Evolutionary conservation across 208 protist genomes (phyloP), one percentile per base, ranked within the genome.

Genomic region (Leishmania tarentolae): DNA sequence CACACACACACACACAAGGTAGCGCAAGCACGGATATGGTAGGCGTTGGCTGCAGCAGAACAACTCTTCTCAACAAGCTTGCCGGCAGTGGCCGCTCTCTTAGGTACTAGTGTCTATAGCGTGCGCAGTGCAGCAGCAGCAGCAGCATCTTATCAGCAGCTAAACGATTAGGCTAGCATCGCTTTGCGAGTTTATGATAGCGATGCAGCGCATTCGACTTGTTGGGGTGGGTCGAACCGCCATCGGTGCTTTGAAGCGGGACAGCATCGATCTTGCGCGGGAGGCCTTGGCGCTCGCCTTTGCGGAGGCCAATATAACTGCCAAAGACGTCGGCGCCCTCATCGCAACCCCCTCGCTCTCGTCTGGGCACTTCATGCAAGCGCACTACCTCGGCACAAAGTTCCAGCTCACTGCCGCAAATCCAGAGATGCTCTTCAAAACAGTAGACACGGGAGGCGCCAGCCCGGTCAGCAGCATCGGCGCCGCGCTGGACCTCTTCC

Each of bases 301-400:
- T 40, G 50, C 35, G 0, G 82, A 93, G 71, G 89, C 91, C 1
- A 86, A 89, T 69, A 84, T 97, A 63, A 28, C 50, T 37, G 76
- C 89, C 31, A 76, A 80, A 11, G 87, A 97, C 59, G 50, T 98
- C 7, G 90, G 88, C 28, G 91, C 79, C 2, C 87, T 98, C 24
- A 83, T 98, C n/a, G 92, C 93, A 17, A 88, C 93, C 6, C 93
- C 93, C 13, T 98, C 93, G 8, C 81, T 98, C 24, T 89, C 93
- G 21, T 85, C 90, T 0, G 85, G 79, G 2, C 91, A 93, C 50
- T 94, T 96, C 40, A 96, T 96, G 92, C 86, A 89, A 61, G 90
- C 91, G 6, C 92, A 96, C 82, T 90, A 89, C 84, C 76, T 96
- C 8, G 90, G 88, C 42, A 94, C 92, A 15, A 75, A 84, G 13